These are phyloP conservation scores for Fusarium armeniacum DNA, from an alignment of 2,329 filamentous ascomycete species.

Conservation along the genomic window DNA sequence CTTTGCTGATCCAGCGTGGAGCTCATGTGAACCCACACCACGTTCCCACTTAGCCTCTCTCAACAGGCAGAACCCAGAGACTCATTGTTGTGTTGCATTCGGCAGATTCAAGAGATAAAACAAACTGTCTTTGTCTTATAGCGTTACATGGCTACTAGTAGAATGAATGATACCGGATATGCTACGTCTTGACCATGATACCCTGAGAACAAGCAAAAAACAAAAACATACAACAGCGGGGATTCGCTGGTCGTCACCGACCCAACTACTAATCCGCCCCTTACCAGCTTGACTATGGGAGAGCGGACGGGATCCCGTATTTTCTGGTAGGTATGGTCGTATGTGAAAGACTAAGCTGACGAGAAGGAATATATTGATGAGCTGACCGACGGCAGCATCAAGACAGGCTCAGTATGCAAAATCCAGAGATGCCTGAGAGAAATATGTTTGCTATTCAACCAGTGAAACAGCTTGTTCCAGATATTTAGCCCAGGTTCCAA, in stretches of 20 bases:
- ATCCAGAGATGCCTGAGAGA: too few relatives aligned
- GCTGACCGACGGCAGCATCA: too few relatives aligned
- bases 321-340: conserved; percentile 19
- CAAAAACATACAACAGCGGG: conserved; percentile 14
- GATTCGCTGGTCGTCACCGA: conserved; percentile 19
- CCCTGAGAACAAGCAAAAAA: background rate
- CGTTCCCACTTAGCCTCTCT: background rate
- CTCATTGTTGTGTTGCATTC: background rate
- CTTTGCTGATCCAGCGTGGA: background rate
- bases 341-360: background rate
- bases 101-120: background rate
- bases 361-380: background rate
- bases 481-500: too few relatives aligned
- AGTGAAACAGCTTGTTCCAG: too few relatives aligned
- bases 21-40: background rate
- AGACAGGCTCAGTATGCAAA: too few relatives aligned
- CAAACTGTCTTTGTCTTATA: background rate
- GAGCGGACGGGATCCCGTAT: conserved; percentile 19
- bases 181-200: background rate
- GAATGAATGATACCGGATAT: background rate
- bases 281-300: conserved; percentile 19
- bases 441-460: too few relatives aligned
- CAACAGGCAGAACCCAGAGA: background rate
- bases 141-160: background rate
- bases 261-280: conserved; percentile 19